Conservation (phyloP, 2,329 filamentous ascomycete species). For the Colletotrichum orchidophilum region DNA sequence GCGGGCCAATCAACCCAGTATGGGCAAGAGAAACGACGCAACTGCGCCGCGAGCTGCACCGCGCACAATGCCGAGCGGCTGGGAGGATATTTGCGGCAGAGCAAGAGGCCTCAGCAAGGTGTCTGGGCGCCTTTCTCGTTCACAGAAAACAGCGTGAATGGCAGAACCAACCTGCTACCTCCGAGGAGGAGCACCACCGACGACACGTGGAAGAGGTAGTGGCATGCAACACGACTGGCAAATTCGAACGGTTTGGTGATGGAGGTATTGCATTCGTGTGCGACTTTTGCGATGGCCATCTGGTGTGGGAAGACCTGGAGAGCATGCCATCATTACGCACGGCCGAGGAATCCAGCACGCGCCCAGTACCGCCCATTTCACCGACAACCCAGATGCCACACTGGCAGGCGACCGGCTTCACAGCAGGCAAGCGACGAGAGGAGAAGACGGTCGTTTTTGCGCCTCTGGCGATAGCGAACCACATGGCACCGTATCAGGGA, state of each 20-base stretch:
- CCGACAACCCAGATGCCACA: slow-evolving; percentile 43
- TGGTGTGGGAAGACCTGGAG: slow-evolving; percentile 66
- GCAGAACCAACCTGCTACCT: slow-evolving; percentile 36
- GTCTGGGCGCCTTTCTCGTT: slow-evolving; percentile 66
- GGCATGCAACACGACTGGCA: slow-evolving; percentile 61
- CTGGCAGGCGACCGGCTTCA: slow-evolving; percentile 62
- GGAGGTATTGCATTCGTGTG: slow-evolving; percentile 66
- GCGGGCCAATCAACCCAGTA: slow-evolving; percentile 64
- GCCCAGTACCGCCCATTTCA: slow-evolving; percentile 17
- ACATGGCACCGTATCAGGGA: slow-evolving; percentile 58
- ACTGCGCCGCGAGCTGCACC: slow-evolving; percentile 62
- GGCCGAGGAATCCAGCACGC: slow-evolving; percentile 11
- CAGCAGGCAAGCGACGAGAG: slow-evolving; percentile 41
- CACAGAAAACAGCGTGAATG: slow-evolving; percentile 57
- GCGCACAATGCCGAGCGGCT: slow-evolving; percentile 66
- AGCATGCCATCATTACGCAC: slow-evolving; percentile 58
- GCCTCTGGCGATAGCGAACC: slow-evolving; percentile 66
- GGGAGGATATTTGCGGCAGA: slow-evolving; percentile 63
- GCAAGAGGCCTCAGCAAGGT: slow-evolving; percentile 57
- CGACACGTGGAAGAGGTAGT: slow-evolving; percentile 58
- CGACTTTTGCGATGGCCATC: slow-evolving; percentile 69
- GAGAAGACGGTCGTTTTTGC: slow-evolving; percentile 65
- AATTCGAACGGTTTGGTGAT: slow-evolving; percentile 65
- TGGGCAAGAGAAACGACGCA: slow-evolving; percentile 63
- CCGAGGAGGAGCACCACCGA: slow-evolving; percentile 47